phyloP scores from a whole-genome alignment of 139 green algal genomes.

The Pleodorina starrii region DNA sequence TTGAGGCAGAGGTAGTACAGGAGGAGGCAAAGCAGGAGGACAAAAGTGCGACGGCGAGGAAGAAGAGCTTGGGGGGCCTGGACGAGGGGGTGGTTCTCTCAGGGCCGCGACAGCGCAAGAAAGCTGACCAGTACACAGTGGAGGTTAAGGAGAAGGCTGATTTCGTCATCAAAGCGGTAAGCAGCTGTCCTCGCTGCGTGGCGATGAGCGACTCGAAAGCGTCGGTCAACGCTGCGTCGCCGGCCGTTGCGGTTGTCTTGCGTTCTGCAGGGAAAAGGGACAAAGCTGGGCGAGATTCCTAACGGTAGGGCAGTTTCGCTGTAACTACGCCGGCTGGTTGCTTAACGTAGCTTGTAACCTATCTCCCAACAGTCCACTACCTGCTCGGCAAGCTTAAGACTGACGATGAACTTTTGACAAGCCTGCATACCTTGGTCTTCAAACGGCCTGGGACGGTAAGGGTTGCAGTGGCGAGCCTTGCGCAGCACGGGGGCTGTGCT shows the following conservation, averaged over 20 bases:
- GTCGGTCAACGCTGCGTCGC: not conserved
- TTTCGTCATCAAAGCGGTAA: conserved; percentile 55
- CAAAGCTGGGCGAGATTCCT: conserved; percentile 81
- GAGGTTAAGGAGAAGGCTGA: conserved; percentile 50
- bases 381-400: conserved; percentile 76
- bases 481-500: not conserved
- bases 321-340: not conserved
- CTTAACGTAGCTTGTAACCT: not conserved
- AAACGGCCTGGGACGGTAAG: conserved; percentile 71
- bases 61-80: not conserved
- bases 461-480: not conserved
- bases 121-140: conserved; percentile 33
- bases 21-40: conserved; percentile 9
- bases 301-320: conserved; percentile 66
- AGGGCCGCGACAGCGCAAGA: conserved; percentile 15
- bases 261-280: conserved; percentile 69
- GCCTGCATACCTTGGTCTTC: conserved; percentile 77
- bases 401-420: conserved; percentile 75
- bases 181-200: not conserved
- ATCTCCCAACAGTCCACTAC: conserved; percentile 67
- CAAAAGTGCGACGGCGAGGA: not conserved
- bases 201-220: not conserved
- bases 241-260: not conserved
- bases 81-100: not conserved
- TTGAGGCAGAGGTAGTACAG: not conserved